These are phyloP conservation scores for Fraxinus sp. DNA, from an alignment of 305 asterid genomes.

Conservation along the genomic window DNA sequence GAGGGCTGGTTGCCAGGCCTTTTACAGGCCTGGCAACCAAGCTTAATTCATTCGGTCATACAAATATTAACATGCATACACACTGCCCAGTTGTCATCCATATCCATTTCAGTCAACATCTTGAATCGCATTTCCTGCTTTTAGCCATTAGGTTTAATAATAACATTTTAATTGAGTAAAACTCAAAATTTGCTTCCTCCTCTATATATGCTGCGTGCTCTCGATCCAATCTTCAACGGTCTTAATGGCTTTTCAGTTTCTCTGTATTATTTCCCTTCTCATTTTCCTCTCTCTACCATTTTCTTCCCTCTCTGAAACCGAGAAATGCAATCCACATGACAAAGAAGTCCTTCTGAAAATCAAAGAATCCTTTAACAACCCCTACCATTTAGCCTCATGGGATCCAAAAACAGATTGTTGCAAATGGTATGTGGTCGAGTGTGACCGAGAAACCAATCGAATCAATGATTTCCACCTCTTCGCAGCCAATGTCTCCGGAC, in stretches of 20 bases:
- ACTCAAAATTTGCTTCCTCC: neutral
- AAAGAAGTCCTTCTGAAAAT: neutral
- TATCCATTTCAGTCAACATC: neutral
- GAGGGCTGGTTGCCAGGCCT: too few species aligned
- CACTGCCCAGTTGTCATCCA: neutral
- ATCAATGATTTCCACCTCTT: neutral
- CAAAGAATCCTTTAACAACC: neutral
- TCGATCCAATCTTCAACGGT: neutral
- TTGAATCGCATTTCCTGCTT: neutral
- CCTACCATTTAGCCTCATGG: constrained; percentile 3
- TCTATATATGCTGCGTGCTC: neutral
- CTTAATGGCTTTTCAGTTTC: neutral
- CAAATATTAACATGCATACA: too few species aligned
- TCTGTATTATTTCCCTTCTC: neutral
- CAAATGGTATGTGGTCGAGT: neutral
- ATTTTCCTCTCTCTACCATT: neutral
- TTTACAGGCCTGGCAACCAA: too few species aligned
- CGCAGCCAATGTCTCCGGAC: constrained; percentile 1
- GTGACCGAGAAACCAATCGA: neutral
- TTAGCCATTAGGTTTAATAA: neutral
- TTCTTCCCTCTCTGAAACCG: neutral
- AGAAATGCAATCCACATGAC: neutral
- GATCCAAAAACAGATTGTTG: neutral
- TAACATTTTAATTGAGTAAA: neutral
- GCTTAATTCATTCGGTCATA: too few species aligned